Percentiles rank a stretch among this genome's conserved stretches.
Conservation (phyloP, 78 protist genomes). For the Isochrysis galbana region DNA sequence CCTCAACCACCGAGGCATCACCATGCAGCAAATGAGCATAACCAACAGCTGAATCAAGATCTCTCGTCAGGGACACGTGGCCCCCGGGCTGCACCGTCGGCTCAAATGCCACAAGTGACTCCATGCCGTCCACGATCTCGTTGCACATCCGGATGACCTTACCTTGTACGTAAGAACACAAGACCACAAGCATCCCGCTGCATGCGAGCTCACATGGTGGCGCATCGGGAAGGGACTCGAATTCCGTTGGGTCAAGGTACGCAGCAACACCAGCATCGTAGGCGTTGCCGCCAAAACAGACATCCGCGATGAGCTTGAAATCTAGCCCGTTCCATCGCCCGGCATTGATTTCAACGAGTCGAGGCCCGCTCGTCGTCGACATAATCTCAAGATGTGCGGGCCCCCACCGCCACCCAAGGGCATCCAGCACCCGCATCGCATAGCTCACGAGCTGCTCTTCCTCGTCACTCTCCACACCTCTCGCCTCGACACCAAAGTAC, state of each 20-base stretch:
- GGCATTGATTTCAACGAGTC: not conserved
- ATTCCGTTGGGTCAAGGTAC: not conserved
- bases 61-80: not conserved
- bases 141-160: not conserved
- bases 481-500: not conserved
- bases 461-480: not conserved
- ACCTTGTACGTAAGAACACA: not conserved
- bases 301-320: not conserved
- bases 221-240: not conserved
- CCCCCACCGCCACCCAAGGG: not conserved
- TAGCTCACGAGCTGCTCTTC: not conserved
- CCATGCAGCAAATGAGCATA: not conserved
- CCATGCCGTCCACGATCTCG: not conserved
- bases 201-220: not conserved
- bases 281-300: not conserved
- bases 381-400: not conserved
- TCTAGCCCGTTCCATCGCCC: conserved; percentile 13
- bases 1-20: not conserved
- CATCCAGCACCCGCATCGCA: not conserved
- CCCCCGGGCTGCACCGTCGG: not conserved
- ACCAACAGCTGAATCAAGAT: not conserved
- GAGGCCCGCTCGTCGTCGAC: not conserved
- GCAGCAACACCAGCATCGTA: not conserved
- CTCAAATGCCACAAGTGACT: not conserved
- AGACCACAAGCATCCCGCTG: not conserved